A percentile compares a stretch with the other conserved stretches of the same genome.
Conservation (phyloP, 805 yeast genomes). For the Alloascoidea africana region DNA sequence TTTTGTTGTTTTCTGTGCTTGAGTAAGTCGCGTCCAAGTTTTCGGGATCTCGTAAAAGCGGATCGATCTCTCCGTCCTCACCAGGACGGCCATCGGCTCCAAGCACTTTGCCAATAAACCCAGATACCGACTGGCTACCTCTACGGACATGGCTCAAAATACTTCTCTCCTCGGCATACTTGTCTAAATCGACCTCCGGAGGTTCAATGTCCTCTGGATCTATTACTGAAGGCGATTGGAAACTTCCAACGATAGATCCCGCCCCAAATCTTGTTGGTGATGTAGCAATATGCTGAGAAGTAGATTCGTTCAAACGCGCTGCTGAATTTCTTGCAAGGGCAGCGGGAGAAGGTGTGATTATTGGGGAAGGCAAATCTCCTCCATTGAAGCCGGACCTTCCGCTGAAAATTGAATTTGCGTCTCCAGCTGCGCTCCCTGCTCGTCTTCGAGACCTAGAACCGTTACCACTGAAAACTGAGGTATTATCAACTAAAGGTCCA, state of each 20-base stretch:
- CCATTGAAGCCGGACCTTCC: too few relatives aligned
- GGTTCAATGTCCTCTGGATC: not conserved
- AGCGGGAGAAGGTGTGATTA: not conserved
- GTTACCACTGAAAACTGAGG: not conserved
- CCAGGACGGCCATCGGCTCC: not conserved
- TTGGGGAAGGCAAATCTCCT: not conserved
- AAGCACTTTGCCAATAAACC: not conserved
- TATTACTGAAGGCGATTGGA: not conserved
- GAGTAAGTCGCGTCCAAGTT: not conserved
- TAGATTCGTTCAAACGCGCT: too few relatives aligned
- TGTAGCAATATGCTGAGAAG: not conserved
- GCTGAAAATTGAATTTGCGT: too few relatives aligned
- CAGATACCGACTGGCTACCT: not conserved
- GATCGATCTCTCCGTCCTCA: not conserved
- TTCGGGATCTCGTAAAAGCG: not conserved
- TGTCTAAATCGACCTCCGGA: not conserved
- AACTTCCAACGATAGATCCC: too few relatives aligned
- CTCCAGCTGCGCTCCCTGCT: too few relatives aligned
- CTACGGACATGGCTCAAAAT: not conserved
- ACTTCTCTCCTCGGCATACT: not conserved
- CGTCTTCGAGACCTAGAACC: too few relatives aligned
- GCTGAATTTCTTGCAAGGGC: not conserved
- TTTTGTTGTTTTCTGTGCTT: not conserved
- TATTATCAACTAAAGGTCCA: too few relatives aligned
- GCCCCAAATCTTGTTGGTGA: conserved; percentile 1